These are phyloP conservation scores for Hymenoscyphus salicellus DNA, from an alignment of 2,329 filamentous ascomycete species.

Conservation along the genomic window DNA sequence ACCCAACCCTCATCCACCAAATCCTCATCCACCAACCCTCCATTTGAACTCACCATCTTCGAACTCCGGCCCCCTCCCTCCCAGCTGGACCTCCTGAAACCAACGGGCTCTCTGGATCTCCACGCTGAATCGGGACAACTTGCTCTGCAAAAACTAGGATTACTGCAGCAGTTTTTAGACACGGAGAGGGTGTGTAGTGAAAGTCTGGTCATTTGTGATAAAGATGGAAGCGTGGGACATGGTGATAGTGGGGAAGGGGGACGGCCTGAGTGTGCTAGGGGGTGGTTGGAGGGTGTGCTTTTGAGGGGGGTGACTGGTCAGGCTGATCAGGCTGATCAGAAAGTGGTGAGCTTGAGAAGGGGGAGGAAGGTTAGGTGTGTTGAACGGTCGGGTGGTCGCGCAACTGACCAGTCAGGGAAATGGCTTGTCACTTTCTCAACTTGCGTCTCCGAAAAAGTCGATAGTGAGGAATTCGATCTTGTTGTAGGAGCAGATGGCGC, in stretches of 20 bases:
- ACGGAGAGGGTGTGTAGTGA: conserved; percentile 30
- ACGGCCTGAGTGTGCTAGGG: conserved; percentile 16
- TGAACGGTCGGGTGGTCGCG: neutral
- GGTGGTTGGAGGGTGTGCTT: conserved; percentile 16
- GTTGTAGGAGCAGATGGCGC: conserved; percentile 43
- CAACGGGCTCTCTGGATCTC: conserved; percentile 48
- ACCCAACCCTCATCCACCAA: no score
- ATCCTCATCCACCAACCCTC: no score
- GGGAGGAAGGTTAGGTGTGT: conserved; percentile 35
- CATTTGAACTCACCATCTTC: conserved; percentile 20
- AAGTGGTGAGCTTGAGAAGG: no score
- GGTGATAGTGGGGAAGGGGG: neutral
- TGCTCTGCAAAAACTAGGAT: conserved; percentile 44
- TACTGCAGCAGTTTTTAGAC: conserved; percentile 43
- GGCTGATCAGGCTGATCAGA: no score
- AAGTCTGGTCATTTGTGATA: conserved; percentile 41
- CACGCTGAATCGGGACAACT: conserved; percentile 46
- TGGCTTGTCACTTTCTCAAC: conserved; percentile 19
- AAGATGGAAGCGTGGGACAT: conserved; percentile 21
- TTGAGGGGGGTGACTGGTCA: no score
- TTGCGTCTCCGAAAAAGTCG: conserved; percentile 13
- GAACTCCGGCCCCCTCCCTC: conserved; percentile 18
- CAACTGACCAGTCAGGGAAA: neutral
- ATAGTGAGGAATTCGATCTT: conserved; percentile 36
- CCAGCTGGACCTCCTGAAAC: neutral